Percentiles rank a stretch among this genome's conserved stretches.
These are phyloP conservation scores for Eucalyptus erythrocorys DNA, from an alignment of 345 rosid genomes.

Conservation along the genomic window DNA sequence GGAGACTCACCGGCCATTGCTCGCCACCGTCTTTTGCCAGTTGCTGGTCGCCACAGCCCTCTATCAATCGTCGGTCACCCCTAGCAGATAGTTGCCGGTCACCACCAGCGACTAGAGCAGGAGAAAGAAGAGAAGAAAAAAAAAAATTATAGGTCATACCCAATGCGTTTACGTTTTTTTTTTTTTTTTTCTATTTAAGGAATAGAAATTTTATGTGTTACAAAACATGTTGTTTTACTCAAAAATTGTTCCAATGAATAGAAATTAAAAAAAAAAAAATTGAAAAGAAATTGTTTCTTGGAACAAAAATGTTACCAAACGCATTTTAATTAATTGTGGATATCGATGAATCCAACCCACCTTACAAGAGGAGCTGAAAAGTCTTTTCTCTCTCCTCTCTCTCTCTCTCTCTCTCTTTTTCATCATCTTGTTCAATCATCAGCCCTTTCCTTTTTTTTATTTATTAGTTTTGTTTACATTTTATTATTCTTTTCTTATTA, in stretches of 20 bases:
- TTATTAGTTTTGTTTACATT: too few species aligned
- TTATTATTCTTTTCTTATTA: too few species aligned
- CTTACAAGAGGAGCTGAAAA: too few species aligned
- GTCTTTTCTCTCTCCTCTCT: too few species aligned
- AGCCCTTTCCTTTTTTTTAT: fast-evolving
- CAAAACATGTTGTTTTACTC: fast-evolving
- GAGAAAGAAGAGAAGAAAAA: too few species aligned
- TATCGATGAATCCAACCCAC: fast-evolving
- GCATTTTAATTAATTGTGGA: fast-evolving
- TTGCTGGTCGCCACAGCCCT: fast-evolving
- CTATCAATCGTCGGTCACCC: fast-evolving
- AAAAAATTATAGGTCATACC: too few species aligned
- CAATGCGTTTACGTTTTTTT: too few species aligned
- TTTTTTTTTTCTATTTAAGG: too few species aligned
- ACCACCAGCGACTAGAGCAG: fast-evolving
- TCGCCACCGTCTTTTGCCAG: fast-evolving
- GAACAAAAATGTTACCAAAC: fast-evolving
- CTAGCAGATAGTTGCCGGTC: fast-evolving
- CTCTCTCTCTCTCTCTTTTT: too few species aligned
- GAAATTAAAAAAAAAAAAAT: too few species aligned
- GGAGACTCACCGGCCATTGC: fast-evolving
- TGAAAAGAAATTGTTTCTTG: fast-evolving
- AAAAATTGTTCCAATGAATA: fast-evolving
- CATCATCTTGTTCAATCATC: too few species aligned
- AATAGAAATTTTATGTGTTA: fast-evolving